Base-by-base conservation (phyloP, 805 yeast species). In the Candida alai region DNA sequence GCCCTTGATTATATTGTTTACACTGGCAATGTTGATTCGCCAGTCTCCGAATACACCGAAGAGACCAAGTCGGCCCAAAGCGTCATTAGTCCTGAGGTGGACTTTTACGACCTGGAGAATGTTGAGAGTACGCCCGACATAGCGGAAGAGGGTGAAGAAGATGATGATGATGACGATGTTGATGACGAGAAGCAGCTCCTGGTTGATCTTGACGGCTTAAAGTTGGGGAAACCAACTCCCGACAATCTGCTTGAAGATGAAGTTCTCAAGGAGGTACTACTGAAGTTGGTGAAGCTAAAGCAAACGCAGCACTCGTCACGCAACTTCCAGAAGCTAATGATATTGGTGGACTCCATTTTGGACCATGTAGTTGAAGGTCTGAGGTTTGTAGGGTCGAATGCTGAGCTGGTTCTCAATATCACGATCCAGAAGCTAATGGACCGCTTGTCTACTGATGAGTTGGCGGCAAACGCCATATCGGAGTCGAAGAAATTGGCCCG, bases 341-440 rank as follows among this genome's bases (percentile, higher is more conserved):
- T 38, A 6, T 42, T 63, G 18, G 43, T 64, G 7, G 64, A 63
- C 19, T 48, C 57, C 1, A 54, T 65, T 3, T 40, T 63, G 28
- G 54, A 49, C 16, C 65, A 61, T 26, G 43, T 62, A 5, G 41
- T 56, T 17, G 19, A 10, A n/a, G 61, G 56, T 21, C 47, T 58
- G 0, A 18, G 19, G 4, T 36, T 41, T 20, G 34, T 47, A 19
- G 56, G 50, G 2, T 37, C 51, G 5, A 58, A 55, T 22, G 39
- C 62, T 2, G 49, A 47, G 13, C 40, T 60, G n/a, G 58, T 54
- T 2, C 42, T 61, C 19, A 52, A 51, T 32, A 49, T 52, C 31
- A 45, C 65, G 2, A 53, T 66, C 12, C 67, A 61, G 29, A 47
- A 60, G 22, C 42, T 61, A 14, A 52, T 62, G 51, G 65, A 62